Base-by-base conservation (phyloP, 805 yeast genomes). In the Starmera caribaea region DNA sequence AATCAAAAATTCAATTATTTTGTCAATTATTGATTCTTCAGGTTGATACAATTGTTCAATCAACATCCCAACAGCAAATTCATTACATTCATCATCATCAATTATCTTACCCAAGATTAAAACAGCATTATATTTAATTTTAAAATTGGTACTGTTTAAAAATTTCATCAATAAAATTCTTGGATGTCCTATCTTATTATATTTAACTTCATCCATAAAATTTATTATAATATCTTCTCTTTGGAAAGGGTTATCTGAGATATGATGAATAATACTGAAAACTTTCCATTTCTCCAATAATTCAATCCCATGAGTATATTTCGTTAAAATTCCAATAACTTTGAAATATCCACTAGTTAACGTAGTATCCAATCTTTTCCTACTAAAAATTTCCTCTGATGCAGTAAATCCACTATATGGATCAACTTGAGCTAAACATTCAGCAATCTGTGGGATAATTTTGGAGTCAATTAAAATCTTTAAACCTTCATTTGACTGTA, bases 401-500 rank as follows among this genome's bases (percentile, higher is more conserved):
- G 92, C 77, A 4, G 69, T 62, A 28, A 86, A 73, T 1, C 94
- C 94, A 53, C 88, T 79, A 54, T 66, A 70, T 1, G 90, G 90
- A 51, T 84, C 94, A 16, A 85, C 63, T 57, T 85, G 95, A 0
- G 92, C 92, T 33, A 90, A 65, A 38, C 94, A 79, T 49, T 92
- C 96, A 0, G 95, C 88, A 38, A 90, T 69, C 55, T 90, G 97
- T 2, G 95, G 84, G 30, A 90, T 58, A 8, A 89, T 66, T 58
- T 92, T 89, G 58, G 82, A 87, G 40, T 76, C 81, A 29, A 70
- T 62, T 13, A 87, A 63, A 46, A 77, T 81, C 44, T 69, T 71
- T 32, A 75, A 71, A 10, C 97, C 97, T 43, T 73, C 82, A 1
- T 69, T 67, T 27, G 74, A 71, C 1, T 75, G 64, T 3, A 87